Percentiles rank a stretch among this genome's conserved stretches.
Conservation (phyloP, 164 flowering plant genomes). For the Tetracentron sinense region DNA sequence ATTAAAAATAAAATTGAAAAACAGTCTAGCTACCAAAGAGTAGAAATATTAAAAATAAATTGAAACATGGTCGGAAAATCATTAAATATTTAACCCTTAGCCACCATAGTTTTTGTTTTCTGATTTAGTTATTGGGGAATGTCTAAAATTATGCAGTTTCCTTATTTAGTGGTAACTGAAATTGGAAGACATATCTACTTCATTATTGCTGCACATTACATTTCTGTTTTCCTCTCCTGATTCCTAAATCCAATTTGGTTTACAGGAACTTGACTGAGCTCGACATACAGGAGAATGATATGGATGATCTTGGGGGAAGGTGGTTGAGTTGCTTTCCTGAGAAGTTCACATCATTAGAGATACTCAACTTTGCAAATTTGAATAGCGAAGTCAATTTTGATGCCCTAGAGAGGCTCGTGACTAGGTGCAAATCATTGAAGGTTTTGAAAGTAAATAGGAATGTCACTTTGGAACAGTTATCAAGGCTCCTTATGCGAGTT, state of each 20-base stretch:
- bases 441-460: constrained; percentile 55
- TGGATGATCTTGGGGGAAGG: constrained; percentile 49
- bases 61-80: no score
- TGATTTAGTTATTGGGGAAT: no score
- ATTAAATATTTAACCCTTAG: no score
- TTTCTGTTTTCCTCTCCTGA: no score
- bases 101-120: no score
- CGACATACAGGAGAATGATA: constrained; percentile 54
- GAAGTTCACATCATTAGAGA: constrained; percentile 36
- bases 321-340: constrained; percentile 46
- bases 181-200: no score
- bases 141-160: no score
- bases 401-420: constrained; percentile 30
- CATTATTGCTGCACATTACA: no score
- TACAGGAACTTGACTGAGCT: constrained; percentile 59
- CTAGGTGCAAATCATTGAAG: constrained; percentile 58
- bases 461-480: constrained; percentile 50
- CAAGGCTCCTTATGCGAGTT: constrained; percentile 46
- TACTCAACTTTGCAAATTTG: constrained; percentile 18
- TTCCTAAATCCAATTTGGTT: not conserved
- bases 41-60: not conserved
- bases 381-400: constrained; percentile 48
- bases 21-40: no score
- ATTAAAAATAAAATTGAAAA: no score
- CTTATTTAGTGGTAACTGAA: no score